Base-by-base conservation (phyloP, 1,139 yeast genomes). In the Taphrina wiesneri region DNA sequence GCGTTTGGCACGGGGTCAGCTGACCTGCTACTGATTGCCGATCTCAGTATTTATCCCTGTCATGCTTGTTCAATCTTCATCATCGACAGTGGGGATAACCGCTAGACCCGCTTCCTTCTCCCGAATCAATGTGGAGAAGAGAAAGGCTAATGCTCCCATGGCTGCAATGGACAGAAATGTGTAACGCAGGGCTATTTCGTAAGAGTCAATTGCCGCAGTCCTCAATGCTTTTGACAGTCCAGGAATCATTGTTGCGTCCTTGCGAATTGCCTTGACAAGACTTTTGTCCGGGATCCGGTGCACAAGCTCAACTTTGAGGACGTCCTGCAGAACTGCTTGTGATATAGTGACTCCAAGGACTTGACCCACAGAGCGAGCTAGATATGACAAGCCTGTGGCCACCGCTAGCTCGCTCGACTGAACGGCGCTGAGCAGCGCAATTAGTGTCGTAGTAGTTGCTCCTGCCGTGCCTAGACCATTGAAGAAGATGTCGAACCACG, bases 311-410 rank as follows among this genome's bases (percentile, higher is more conserved):
- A 9, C 41, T 7, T 39, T 52, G 19, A 60, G 57, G 21, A 60
- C 41, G 32, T 53, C 64, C 28, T 60, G 64, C 52, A 60, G 32
- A 5, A 60, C 47, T 13, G 64, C 64, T n/a, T 52, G 49, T n/a
- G 64, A 60, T 5, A 60, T 28, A 21, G 65, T 46, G 21, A 70
- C 72, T 11, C 72, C 72, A 25, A 70, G 67, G 4, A 70, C 72
- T 19, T 68, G 67, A 6, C 72, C 72, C 17, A 67, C 68, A 28
- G 72, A 69, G 2, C 72, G 68, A 17, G 70, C 61, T 36, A 70
- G 65, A 47, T 69, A 70, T 41, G 69, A 68, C 15, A 70, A 65
- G 21, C 71, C 72, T 1, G 71, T 70, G 2, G 72, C 72, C 17
- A 69, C 70, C 1, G 72, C 72, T 13, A 70, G 71, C 34, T 70